Evolutionary conservation across 192 early-diverging fungal species (phyloP).

Genomic region (Radiomyces spectabilis): DNA sequence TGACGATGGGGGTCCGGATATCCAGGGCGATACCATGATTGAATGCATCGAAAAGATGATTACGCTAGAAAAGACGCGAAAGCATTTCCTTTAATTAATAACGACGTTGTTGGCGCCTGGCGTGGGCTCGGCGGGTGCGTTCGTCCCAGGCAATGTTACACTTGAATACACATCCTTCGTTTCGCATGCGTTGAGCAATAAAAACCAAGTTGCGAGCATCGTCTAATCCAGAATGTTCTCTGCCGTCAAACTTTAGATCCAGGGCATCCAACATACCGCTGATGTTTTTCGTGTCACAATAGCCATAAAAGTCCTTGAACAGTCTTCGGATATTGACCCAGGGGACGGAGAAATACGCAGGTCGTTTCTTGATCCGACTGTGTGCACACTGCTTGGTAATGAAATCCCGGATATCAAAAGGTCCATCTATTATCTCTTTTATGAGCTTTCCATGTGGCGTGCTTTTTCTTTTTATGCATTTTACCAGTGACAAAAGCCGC

Average conservation of each 20-base stretch:
- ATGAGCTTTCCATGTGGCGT: not conserved
- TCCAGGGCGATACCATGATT: slow-evolving; percentile 6
- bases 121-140: not conserved
- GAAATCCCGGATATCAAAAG: slow-evolving; percentile 82
- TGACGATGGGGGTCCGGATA: slow-evolving; percentile 8
- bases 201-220: slow-evolving; percentile 72
- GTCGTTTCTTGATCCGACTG: slow-evolving; percentile 39
- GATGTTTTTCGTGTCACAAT: slow-evolving; percentile 42
- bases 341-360: slow-evolving; percentile 49
- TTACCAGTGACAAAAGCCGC: slow-evolving; percentile 35
- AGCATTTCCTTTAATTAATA: not conserved
- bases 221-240: slow-evolving; percentile 75
- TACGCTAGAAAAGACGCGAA: not conserved
- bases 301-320: slow-evolving; percentile 49
- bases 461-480: not conserved
- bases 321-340: slow-evolving; percentile 61
- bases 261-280: slow-evolving; percentile 54
- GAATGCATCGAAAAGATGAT: slow-evolving; percentile 16
- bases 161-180: slow-evolving; percentile 26
- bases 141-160: slow-evolving; percentile 4
- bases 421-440: slow-evolving; percentile 41
- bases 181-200: slow-evolving; percentile 54
- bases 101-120: not conserved
- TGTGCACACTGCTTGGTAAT: slow-evolving; percentile 65
- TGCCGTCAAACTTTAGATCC: slow-evolving; percentile 60